phyloP scores from a whole-genome alignment of 768 basidiomycete species.

The Mrakia frigida region DNA sequence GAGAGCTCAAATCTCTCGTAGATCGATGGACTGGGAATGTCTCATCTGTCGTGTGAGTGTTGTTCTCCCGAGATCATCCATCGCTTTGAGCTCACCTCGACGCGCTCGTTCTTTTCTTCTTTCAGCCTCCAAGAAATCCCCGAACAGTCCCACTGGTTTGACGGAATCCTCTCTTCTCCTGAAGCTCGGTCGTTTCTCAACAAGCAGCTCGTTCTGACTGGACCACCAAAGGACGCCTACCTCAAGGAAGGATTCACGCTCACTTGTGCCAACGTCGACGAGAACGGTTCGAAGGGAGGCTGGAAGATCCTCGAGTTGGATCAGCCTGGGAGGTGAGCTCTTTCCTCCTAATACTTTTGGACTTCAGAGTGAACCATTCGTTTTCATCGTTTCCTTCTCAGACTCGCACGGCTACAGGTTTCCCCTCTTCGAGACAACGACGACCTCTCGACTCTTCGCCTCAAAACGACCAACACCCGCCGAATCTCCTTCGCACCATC shows the following conservation, averaged over 20 bases:
- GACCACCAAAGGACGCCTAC: slow-evolving; percentile 29
- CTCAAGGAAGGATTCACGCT: slow-evolving; percentile 55
- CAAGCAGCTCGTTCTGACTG: slow-evolving; percentile 30
- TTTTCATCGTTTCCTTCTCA: neutral
- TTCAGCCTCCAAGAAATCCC: slow-evolving; percentile 60
- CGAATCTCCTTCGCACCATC: neutral
- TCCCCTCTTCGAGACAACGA: neutral
- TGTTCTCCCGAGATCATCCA: neutral
- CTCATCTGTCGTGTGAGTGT: neutral
- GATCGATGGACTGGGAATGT: slow-evolving; percentile 34
- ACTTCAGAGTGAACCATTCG: neutral
- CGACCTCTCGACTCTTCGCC: neutral
- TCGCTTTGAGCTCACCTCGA: neutral
- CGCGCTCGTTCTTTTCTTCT: neutral
- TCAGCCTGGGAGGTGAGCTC: slow-evolving; percentile 61
- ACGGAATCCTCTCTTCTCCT: slow-evolving; percentile 54
- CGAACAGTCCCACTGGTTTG: slow-evolving; percentile 66
- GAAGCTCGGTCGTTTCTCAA: slow-evolving; percentile 58
- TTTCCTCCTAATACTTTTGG: neutral
- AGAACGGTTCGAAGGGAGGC: slow-evolving; percentile 66
- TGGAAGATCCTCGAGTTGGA: slow-evolving; percentile 58
- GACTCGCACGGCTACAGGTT: neutral
- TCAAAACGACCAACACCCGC: slow-evolving; percentile 11
- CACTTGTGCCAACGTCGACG: slow-evolving; percentile 64
- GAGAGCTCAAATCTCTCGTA: slow-evolving; percentile 51